Evolutionary conservation across 352 stramenopile species (phyloP).

Genomic region (Phytophthora pistaciae): DNA sequence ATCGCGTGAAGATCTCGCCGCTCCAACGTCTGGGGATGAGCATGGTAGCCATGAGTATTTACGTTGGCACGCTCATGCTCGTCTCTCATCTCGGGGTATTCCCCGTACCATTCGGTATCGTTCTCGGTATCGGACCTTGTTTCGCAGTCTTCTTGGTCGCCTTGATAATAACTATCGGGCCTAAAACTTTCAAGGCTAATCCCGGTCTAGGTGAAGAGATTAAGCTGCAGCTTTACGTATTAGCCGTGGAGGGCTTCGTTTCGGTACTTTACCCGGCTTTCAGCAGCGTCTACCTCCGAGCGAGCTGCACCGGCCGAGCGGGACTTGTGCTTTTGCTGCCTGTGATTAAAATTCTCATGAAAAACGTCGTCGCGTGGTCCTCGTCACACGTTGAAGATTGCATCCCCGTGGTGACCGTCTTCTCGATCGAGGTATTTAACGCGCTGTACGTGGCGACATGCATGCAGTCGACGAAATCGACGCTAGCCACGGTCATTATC

Average conservation of each 20-base stretch:
- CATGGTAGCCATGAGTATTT: constrained; percentile 8
- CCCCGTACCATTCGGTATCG: constrained; percentile 41
- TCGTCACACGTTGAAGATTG: constrained; percentile 32
- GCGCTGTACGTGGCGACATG: constrained; percentile 35
- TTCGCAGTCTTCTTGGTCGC: constrained; percentile 16
- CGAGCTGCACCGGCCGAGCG: constrained; percentile 1
- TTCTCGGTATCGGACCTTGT: constrained; percentile 17
- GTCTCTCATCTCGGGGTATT: constrained; percentile 36
- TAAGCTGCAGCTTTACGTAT: constrained; percentile 19
- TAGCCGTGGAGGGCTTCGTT: constrained; percentile 7
- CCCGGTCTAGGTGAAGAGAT: constrained; percentile 7
- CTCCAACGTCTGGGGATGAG: constrained; percentile 12
- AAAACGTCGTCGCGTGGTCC: constrained; percentile 34
- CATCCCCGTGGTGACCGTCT: constrained; percentile 35
- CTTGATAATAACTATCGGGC: constrained; percentile 13
- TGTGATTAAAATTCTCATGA: constrained; percentile 29
- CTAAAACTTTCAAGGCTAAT: constrained; percentile 6
- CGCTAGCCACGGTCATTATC: constrained; percentile 18
- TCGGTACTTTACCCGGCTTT: constrained; percentile 21
- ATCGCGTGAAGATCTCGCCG: constrained; percentile 12
- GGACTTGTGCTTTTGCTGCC: constrained; percentile 30
- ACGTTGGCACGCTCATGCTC: constrained; percentile 16
- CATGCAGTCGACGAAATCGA: constrained; percentile 42
- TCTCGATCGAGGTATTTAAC: constrained; percentile 50
- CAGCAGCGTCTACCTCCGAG: constrained; percentile 19